These are phyloP conservation scores for Jimgerdemannia flammicorona DNA, from an alignment of 192 early-diverging fungal species.

Conservation along the genomic window DNA sequence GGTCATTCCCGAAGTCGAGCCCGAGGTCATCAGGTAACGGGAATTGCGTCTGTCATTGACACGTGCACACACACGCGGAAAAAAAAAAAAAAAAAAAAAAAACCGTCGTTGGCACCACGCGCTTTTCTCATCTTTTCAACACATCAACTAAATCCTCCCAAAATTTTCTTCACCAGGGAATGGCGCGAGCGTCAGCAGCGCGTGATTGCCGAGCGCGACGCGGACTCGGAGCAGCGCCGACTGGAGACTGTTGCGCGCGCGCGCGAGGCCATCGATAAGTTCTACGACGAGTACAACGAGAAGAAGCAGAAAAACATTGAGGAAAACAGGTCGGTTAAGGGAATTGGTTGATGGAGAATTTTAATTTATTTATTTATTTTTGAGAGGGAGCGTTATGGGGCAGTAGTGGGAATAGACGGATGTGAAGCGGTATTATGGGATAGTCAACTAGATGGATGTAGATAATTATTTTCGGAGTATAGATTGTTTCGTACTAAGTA, in stretches of 20 bases:
- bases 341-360: background rate
- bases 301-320: constrained; percentile 62
- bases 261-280: constrained; percentile 64
- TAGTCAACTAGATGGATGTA: too few species aligned
- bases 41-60: too few species aligned
- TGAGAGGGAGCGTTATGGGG: too few species aligned
- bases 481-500: too few species aligned
- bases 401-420: too few species aligned
- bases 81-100: too few species aligned
- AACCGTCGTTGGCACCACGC: background rate
- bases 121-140: constrained; percentile 4
- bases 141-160: too few species aligned
- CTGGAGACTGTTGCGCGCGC: constrained; percentile 58
- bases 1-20: constrained; percentile 28
- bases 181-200: constrained; percentile 63
- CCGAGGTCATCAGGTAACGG: constrained; percentile 31
- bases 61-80: too few species aligned
- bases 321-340: constrained; percentile 52
- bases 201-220: constrained; percentile 57
- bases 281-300: constrained; percentile 81
- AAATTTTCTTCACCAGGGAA: constrained; percentile 27
- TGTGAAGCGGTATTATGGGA: too few species aligned
- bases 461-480: too few species aligned
- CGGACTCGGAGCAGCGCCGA: constrained; percentile 42
- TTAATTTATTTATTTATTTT: background rate